These are phyloP conservation scores for Mortierella sp. DNA, from an alignment of 371 early-diverging fungal species.

Conservation along the genomic window DNA sequence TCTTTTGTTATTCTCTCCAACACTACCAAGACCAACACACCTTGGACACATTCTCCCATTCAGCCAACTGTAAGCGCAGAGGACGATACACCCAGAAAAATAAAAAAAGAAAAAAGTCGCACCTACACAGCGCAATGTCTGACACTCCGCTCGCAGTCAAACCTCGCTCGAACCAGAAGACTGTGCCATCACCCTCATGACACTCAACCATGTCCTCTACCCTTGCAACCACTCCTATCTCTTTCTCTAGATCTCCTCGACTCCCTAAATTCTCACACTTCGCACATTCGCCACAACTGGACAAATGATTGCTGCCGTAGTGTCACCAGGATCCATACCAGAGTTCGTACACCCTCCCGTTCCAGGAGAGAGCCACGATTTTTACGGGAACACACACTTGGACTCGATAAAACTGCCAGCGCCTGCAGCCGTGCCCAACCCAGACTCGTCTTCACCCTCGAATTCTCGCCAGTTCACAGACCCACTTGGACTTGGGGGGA, in stretches of 20 bases:
- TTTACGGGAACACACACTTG: slow-evolving; percentile 75
- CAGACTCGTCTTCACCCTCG: neutral
- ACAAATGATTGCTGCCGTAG: slow-evolving; percentile 37
- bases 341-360: slow-evolving; percentile 77
- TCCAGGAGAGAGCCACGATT: slow-evolving; percentile 75
- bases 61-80: neutral
- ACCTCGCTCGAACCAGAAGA: neutral
- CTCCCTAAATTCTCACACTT: neutral
- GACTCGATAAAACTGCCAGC: slow-evolving; percentile 66
- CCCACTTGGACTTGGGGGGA: slow-evolving; percentile 20
- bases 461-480: slow-evolving; percentile 9
- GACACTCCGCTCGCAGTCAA: slow-evolving; percentile 4
- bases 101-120: neutral
- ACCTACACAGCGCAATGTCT: neutral
- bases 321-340: slow-evolving; percentile 59
- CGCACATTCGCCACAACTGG: neutral
- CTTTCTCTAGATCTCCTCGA: neutral
- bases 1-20: neutral
- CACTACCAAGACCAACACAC: too few relatives aligned
- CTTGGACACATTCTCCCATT: neutral
- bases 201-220: neutral
- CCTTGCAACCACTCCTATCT: neutral
- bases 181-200: neutral
- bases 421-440: slow-evolving; percentile 18
- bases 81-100: neutral